These are phyloP conservation scores for Pleurotus tuber-regium DNA, from an alignment of 768 basidiomycete genomes.

Conservation along the genomic window DNA sequence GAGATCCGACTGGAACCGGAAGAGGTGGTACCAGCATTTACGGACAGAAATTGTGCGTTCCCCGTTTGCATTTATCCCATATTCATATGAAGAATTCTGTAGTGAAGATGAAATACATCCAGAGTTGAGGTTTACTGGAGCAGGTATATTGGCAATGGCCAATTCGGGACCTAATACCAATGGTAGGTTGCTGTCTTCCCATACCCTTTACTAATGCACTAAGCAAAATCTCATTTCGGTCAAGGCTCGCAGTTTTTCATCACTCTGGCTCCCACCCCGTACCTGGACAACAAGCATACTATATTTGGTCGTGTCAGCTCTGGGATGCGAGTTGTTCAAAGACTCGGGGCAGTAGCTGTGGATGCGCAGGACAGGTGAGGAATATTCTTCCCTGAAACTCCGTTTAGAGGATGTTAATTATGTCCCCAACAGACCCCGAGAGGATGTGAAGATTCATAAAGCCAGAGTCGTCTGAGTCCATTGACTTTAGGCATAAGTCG, in stretches of 20 bases:
- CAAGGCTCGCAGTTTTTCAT: conserved; percentile 95
- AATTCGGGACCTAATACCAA: conserved; percentile 96
- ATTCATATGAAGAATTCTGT: conserved; percentile 9
- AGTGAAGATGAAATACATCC: conserved; percentile 91
- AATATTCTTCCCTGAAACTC: conserved; percentile 8
- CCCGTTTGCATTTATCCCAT: neutral
- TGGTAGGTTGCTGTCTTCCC: conserved; percentile 36
- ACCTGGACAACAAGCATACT: conserved; percentile 80
- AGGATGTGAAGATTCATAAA: conserved; percentile 91
- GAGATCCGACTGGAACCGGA: conserved; percentile 95
- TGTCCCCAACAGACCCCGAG: conserved; percentile 43
- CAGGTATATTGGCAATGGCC: conserved; percentile 95
- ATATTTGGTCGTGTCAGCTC: conserved; percentile 88
- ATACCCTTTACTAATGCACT: conserved; percentile 19
- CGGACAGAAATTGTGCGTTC: conserved; percentile 79
- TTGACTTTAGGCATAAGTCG: neutral
- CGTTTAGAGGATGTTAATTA: conserved; percentile 6
- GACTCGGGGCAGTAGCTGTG: conserved; percentile 86
- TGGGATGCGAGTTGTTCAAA: conserved; percentile 91
- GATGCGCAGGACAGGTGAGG: conserved; percentile 85
- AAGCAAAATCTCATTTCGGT: conserved; percentile 57
- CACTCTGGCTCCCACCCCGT: conserved; percentile 80
- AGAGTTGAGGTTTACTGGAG: conserved; percentile 91
- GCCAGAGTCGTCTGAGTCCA: conserved; percentile 38
- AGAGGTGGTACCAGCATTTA: conserved; percentile 89